These are phyloP conservation scores for Debaryomyces sp. DNA, from an alignment of 1,139 yeast genomes.

Conservation along the genomic window DNA sequence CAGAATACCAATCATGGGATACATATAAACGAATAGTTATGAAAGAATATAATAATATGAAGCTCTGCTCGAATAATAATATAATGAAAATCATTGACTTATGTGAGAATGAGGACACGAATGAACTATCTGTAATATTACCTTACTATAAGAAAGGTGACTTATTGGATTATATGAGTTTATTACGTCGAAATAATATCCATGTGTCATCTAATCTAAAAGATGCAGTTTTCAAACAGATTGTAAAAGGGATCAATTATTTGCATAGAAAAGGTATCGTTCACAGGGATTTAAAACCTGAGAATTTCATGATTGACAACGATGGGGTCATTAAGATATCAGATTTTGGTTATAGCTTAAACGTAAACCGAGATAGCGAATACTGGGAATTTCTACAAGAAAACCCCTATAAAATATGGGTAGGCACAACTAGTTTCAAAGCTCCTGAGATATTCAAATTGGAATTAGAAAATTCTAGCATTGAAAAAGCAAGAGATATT, in stretches of 20 bases:
- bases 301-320: slow-evolving; percentile 50
- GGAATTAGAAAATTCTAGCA: slow-evolving; percentile 19
- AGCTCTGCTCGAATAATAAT: slow-evolving; percentile 30
- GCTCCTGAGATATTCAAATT: slow-evolving; percentile 53
- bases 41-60: slow-evolving; percentile 34
- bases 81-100: slow-evolving; percentile 34
- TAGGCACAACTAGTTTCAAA: slow-evolving; percentile 58
- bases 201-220: slow-evolving; percentile 35
- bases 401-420: slow-evolving; percentile 30
- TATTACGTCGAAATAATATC: slow-evolving; percentile 36
- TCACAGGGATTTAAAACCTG: slow-evolving; percentile 61
- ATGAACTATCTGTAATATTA: slow-evolving; percentile 32
- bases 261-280: slow-evolving; percentile 46
- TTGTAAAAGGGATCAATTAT: slow-evolving; percentile 47
- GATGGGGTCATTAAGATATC: slow-evolving; percentile 48
- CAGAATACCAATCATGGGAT: slow-evolving; percentile 16
- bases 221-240: slow-evolving; percentile 51
- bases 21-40: slow-evolving; percentile 23
- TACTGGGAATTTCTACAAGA: slow-evolving; percentile 16
- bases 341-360: slow-evolving; percentile 56
- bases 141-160: slow-evolving; percentile 54
- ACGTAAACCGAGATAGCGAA: slow-evolving; percentile 22
- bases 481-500: slow-evolving; percentile 13
- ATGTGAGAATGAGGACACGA: slow-evolving; percentile 15
- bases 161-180: slow-evolving; percentile 43